These are phyloP conservation scores for Lachnellula occidentalis DNA, from an alignment of 2,329 filamentous ascomycete genomes.

Conservation along the genomic window DNA sequence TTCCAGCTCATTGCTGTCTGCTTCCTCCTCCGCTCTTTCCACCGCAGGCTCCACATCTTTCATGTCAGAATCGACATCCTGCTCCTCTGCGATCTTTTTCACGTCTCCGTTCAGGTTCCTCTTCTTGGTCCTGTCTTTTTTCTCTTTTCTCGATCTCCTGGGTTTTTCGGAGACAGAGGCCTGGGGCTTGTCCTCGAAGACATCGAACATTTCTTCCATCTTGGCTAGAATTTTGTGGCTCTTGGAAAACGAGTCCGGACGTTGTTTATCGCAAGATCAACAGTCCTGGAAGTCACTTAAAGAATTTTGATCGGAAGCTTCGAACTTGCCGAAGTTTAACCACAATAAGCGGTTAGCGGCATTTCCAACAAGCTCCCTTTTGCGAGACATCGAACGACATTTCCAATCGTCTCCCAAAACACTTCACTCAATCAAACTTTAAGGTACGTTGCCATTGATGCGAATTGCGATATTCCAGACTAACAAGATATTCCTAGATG, in stretches of 20 bases:
- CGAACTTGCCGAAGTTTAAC: conserved; percentile 2
- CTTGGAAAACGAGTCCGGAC: background rate
- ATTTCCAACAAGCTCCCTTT: conserved; percentile 8
- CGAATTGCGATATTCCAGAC: conserved; percentile 36
- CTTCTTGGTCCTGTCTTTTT: conserved; percentile 70
- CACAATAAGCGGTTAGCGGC: background rate
- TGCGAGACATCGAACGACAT: conserved; percentile 18
- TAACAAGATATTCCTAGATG: conserved; percentile 55
- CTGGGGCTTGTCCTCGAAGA: conserved; percentile 65
- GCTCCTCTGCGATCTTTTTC: conserved; percentile 47
- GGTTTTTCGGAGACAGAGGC: conserved; percentile 34
- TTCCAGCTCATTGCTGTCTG: conserved; percentile 37
- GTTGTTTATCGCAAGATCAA: background rate
- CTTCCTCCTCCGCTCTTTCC: conserved; percentile 30
- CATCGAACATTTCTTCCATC: conserved; percentile 79
- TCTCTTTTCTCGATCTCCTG: conserved; percentile 37
- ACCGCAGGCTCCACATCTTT: conserved; percentile 32
- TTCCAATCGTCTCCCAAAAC: conserved; percentile 6
- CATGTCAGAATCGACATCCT: conserved; percentile 65
- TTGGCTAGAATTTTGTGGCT: conserved; percentile 11
- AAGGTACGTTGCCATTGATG: conserved; percentile 17
- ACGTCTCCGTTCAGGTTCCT: conserved; percentile 76
- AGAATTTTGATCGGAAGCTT: background rate
- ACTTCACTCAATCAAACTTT: conserved; percentile 15
- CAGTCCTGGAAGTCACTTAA: background rate